Evolutionary conservation across 805 yeast genomes (phyloP), one percentile per base, ranked within the genome.

Genomic region (Schizosaccharomyces octosporus): DNA sequence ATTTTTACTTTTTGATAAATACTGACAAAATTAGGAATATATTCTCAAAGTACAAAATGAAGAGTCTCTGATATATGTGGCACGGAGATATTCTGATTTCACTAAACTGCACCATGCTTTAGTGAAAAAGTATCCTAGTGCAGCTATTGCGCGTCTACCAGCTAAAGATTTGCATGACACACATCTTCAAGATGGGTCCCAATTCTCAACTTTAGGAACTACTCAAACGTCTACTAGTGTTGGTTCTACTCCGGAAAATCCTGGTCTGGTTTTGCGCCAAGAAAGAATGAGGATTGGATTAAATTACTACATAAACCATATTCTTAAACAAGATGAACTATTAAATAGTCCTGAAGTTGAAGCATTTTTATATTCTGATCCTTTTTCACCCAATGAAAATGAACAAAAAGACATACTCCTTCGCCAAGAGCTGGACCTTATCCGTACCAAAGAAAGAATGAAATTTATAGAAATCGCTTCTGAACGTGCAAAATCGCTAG

Each of bases 381-480:
- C 64, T 2, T 15, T 60, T 7, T 64, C 65, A 1, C 69, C 81
- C 55, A 69, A 77, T 0, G 66, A 69, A 0, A 70, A 66, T 0
- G 87, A 84, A 62, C 48, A 67, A 27, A 64, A 67, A 0, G 97
- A 90, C 72, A 77, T 81, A 32, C 73, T 74, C 29, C 72, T 75
- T 27, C 74, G 97, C 51, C 70, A 75, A 41, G 75, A 78, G 54
- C 75, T 86, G 59, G 97, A 90, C 65, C 67, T 76, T n/a, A 71
- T 80, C 7, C 70, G 84, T 4, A 65, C 78, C 5, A 80, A 83
- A 54, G 79, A 79, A 64, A 93, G 87, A 69, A 72, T 79, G 55
- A 79, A 79, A 65, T 90, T 93, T 67, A 93, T 85, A 66, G 78
- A 79, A 63, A 79, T 84, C 59, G 83, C 89, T 0, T 74, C 80